Base-by-base conservation (phyloP, 305 asterid species). In the Fraxinus nigra region DNA sequence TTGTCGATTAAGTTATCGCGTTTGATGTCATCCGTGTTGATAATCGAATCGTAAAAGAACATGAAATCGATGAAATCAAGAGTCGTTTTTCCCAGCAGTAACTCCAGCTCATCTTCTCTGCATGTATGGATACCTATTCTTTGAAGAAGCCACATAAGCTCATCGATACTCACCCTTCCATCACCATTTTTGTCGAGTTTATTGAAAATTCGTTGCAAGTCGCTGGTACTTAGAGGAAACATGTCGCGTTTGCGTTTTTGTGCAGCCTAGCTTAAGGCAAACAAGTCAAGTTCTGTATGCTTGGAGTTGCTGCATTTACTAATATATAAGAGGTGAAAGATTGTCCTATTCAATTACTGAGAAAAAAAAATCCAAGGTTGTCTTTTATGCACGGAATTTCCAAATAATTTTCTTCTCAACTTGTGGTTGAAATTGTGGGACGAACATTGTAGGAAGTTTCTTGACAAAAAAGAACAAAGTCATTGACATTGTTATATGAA, bases 101-200 rank as follows among this genome's bases (percentile, higher is more conserved):
- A 1, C 20, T 72, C 72, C n/a, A 80, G 59, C 32, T 80, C 79
- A 5, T 80, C 83, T 48, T 13, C 22, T 63, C 72, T 63, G 16
- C 74, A 43, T 1, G 72, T 30, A 7, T 48, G 9, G 54, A 32
- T 16, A 7, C 79, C 79, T 43, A 22, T 54, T 26, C 69, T 80
- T 30, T 73, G 74, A 13, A 80, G 83, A 32, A 72, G 79, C 74
- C 75, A 38, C 6, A 30, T 32, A n/a, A 80, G 83, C 79, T 80
- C 38, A 26, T 80, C 79, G 43, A 80, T 20, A 13, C 83, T 80
- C 30, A 80, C 18, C 24, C 37, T 18, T 4, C 83, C 83, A 54
- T 72, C 79, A 2, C 79, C 74, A 54, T 80, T 73, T 26, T 56
- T 30, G 59, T 80, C 83, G 7, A 80, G 74, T 59, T 80, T 56